Evolutionary conservation across 305 asterid genomes (phyloP).

Genomic region (Fraxinus albicans): DNA sequence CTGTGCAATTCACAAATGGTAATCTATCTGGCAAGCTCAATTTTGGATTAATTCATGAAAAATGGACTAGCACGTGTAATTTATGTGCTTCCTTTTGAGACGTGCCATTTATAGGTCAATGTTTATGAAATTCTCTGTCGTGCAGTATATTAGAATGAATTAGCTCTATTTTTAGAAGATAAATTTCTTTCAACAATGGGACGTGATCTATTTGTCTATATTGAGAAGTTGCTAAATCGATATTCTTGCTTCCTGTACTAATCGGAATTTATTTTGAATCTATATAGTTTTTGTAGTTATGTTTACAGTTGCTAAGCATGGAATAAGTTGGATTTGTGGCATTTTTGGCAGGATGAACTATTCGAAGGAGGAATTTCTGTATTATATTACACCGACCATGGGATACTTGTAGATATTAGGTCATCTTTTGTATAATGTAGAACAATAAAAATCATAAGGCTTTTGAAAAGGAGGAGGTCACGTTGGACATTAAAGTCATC

Average conservation of each 20-base stretch:
- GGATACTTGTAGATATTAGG: background rate
- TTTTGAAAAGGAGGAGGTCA: background rate
- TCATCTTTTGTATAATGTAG: background rate
- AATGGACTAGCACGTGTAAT: background rate
- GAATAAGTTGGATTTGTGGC: background rate
- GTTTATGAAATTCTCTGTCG: background rate
- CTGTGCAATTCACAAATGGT: conserved; percentile 62
- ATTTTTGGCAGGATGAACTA: background rate
- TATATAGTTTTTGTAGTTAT: conserved; percentile 2
- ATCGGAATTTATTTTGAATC: background rate
- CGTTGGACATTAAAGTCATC: conserved; percentile 1
- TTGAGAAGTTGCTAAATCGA: background rate
- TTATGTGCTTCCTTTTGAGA: conserved; percentile 14
- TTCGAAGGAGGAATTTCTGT: background rate
- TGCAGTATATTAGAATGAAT: background rate
- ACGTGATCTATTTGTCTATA: background rate
- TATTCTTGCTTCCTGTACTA: background rate
- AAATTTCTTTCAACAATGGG: background rate
- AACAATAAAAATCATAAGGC: background rate
- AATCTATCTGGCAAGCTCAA: conserved; percentile 21
- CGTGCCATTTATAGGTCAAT: background rate
- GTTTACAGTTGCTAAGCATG: background rate
- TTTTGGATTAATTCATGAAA: conserved; percentile 7
- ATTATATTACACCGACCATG: background rate
- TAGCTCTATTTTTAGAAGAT: background rate